phyloP scores from a whole-genome alignment of 169 alveolate genomes.

The Plasmodium ovale region DNA sequence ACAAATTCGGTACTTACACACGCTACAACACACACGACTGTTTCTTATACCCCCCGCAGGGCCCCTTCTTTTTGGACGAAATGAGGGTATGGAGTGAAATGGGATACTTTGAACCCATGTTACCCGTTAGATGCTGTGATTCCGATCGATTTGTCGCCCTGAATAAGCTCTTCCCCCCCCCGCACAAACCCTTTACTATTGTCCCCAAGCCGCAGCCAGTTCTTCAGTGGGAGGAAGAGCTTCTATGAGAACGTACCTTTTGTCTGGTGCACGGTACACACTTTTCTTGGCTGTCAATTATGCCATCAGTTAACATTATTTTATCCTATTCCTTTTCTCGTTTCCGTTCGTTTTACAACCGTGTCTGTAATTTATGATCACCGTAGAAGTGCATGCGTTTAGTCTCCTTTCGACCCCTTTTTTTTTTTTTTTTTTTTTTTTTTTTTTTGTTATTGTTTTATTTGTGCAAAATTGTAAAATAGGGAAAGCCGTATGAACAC shows the following conservation, averaged over 20 bases:
- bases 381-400: not conserved
- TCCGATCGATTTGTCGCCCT: constrained; percentile 80
- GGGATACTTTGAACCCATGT: constrained; percentile 83
- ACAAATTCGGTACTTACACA: too few species aligned
- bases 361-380: too few species aligned
- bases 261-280: too few species aligned
- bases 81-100: constrained; percentile 79
- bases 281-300: not conserved
- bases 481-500: not conserved
- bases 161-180: constrained; percentile 81
- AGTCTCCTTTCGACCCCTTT: not conserved
- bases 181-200: constrained; percentile 76
- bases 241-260: not conserved
- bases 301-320: not conserved
- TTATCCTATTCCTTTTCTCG: not conserved
- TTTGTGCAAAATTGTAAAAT: not conserved
- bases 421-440: not conserved
- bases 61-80: constrained; percentile 79
- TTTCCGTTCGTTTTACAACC: not conserved
- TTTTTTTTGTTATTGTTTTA: not conserved
- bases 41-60: constrained; percentile 25
- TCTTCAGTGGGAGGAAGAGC: constrained; percentile 68
- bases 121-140: constrained; percentile 83
- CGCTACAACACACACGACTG: too few species aligned
- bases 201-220: constrained; percentile 80